phyloP scores from a whole-genome alignment of 305 asterid species.

The Fraxinus platypoda region DNA sequence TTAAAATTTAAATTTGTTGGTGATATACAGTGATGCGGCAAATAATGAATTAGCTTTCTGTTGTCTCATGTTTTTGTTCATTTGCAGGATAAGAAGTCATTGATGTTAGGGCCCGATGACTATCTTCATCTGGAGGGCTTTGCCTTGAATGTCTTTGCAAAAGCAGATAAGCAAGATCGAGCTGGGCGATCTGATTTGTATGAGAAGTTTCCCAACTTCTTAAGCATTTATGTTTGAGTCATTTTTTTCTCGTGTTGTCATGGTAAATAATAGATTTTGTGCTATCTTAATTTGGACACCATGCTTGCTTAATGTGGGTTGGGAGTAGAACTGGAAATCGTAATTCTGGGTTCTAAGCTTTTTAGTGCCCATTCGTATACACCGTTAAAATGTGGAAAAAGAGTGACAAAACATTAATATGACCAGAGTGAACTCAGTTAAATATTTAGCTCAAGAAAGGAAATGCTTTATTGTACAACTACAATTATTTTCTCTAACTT shows the following conservation, averaged over 20 bases:
- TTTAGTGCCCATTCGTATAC: not conserved
- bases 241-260: conserved; percentile 7
- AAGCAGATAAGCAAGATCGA: conserved; percentile 96
- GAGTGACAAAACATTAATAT: not conserved
- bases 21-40: not conserved
- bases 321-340: not conserved
- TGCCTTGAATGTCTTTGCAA: conserved; percentile 75
- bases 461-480: not conserved
- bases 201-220: conserved; percentile 20
- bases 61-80: not conserved
- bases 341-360: not conserved
- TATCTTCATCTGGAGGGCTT: conserved; percentile 83
- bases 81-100: conserved; percentile 81
- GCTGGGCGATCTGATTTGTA: conserved; percentile 92
- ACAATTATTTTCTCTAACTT: not conserved
- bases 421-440: not conserved
- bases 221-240: conserved; percentile 11
- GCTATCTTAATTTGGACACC: not conserved
- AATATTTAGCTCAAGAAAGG: not conserved
- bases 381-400: not conserved
- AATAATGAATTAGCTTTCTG: not conserved
- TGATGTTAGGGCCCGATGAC: conserved; percentile 79
- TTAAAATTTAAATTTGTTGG: not conserved
- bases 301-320: conserved; percentile 12
- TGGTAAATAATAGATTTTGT: not conserved